Evolutionary conservation across 192 early-diverging fungal genomes (phyloP).

Genomic region (Nowakowskiella sp.): DNA sequence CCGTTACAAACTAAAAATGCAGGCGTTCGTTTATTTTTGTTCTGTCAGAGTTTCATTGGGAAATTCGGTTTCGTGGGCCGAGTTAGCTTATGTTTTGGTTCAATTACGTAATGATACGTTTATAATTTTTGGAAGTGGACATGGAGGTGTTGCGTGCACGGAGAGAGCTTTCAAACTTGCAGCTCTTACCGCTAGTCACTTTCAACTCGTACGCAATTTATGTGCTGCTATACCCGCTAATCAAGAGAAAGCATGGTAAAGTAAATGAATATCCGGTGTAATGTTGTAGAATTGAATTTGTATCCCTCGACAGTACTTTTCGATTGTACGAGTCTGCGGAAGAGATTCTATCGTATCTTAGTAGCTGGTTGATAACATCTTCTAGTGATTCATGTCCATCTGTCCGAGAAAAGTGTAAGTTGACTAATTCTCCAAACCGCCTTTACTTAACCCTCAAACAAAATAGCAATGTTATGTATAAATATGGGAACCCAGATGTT

Average conservation of each 20-base stretch:
- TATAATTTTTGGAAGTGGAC: no score
- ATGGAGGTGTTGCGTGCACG: conserved; percentile 23
- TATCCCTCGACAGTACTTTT: conserved; percentile 23
- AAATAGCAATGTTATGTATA: conserved; percentile 19
- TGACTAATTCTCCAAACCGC: conserved; percentile 1
- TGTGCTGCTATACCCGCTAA: conserved; percentile 29
- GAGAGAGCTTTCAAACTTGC: conserved; percentile 14
- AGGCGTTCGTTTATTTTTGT: no score
- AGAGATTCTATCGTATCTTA: conserved; percentile 27
- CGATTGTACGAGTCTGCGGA: conserved; percentile 27
- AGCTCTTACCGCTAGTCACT: conserved; percentile 22
- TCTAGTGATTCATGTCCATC: conserved; percentile 19
- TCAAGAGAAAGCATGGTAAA: conserved; percentile 31
- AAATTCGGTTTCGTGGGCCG: no score
- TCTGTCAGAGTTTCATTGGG: no score
- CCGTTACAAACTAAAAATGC: no score
- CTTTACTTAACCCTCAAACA: not conserved
- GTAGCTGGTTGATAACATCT: conserved; percentile 24
- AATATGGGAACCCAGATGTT: conserved; percentile 39
- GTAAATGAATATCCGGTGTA: not conserved
- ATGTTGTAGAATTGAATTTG: not conserved
- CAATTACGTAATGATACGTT: no score
- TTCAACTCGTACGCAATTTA: conserved; percentile 34
- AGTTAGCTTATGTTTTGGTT: no score
- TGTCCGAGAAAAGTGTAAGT: conserved; percentile 19